A percentile compares a stretch with the other conserved stretches of the same genome.
phyloP scores from a whole-genome alignment of 768 basidiomycete species.

The Podaxis sp. region DNA sequence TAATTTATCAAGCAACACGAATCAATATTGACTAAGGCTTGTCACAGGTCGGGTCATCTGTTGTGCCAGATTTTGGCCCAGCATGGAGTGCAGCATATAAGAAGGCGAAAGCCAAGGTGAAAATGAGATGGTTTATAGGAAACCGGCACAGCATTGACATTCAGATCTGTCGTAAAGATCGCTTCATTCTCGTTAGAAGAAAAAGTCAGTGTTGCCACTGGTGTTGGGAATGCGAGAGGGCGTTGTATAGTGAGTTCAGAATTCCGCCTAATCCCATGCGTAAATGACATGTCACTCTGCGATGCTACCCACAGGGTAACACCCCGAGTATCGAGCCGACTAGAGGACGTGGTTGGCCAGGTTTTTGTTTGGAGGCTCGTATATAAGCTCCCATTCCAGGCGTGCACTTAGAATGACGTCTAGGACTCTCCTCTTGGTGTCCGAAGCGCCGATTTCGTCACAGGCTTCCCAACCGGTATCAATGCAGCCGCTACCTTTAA shows the following conservation, averaged over 20 bases:
- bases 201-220: slow-evolving; percentile 62
- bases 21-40: not conserved
- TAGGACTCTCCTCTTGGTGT: slow-evolving; percentile 77
- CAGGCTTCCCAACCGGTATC: slow-evolving; percentile 81
- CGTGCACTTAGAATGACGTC: not conserved
- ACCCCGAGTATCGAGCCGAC: slow-evolving; percentile 43
- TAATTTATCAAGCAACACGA: not conserved
- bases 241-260: slow-evolving; percentile 56
- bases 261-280: not conserved
- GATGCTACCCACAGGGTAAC: slow-evolving; percentile 39
- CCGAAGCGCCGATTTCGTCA: slow-evolving; percentile 69
- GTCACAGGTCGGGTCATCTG: slow-evolving; percentile 28
- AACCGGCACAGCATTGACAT: not conserved
- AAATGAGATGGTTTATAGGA: slow-evolving; percentile 12
- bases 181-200: slow-evolving; percentile 51
- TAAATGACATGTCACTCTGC: not conserved
- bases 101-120: slow-evolving; percentile 53
- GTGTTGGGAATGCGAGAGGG: slow-evolving; percentile 59
- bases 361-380: slow-evolving; percentile 65
- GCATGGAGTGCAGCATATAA: slow-evolving; percentile 58
- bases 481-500: slow-evolving; percentile 81
- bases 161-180: slow-evolving; percentile 27
- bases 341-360: slow-evolving; percentile 50
- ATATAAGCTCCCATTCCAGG: not conserved
- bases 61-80: slow-evolving; percentile 43